Evolutionary conservation across 2,329 filamentous ascomycete species (phyloP), one percentile per base, ranked within the genome.

Genomic region (Aspergillus fructus): DNA sequence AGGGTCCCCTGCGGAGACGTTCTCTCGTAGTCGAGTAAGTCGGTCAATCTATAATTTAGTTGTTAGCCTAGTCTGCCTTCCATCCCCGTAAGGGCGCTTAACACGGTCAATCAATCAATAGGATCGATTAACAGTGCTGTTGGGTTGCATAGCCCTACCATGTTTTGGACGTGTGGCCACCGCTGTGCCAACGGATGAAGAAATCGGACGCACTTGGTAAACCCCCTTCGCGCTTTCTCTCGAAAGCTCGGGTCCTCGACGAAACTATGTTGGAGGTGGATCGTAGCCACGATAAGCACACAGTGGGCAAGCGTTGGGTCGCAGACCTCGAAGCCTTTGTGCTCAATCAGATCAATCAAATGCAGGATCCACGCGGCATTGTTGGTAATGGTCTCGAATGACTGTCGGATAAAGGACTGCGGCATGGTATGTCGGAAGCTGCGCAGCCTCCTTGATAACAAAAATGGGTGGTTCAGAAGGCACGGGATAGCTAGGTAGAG

Each of bases 341-440:
- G 72, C 68, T 75, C 70, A 56, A 78, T 72, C 59, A 76, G 74
- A 47, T 81, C 77, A 46, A 83, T 76, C 49, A 82, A 79, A 62
- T 82, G 79, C 4, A 82, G 74, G 24, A 83, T 81, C 81, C 81
- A 83, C 1, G 77, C 78, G 0, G 79, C 79, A 59, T 83, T 81
- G 0, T 77, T 78, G 0, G 77, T 76, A 27, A 82, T 81, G 24
- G 80, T 70, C 53, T 83, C 81, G 12, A 79, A 79, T 0, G 79
- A 82, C 59, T 83, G 79, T 48, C 83, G 81, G 1, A 84, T 73
- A 19, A 83, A 84, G 1, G 81, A 79, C 50, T 83, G 80, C 0
- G 81, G 81, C 41, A 83, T 81, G 3, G 76, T 79, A 39, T 77
- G 76, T 37, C 79, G 77, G 60, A 83, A 81, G 34, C 78, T 81